Evolutionary conservation across 805 yeast genomes (phyloP).

Genomic region (Torulaspora indica): DNA sequence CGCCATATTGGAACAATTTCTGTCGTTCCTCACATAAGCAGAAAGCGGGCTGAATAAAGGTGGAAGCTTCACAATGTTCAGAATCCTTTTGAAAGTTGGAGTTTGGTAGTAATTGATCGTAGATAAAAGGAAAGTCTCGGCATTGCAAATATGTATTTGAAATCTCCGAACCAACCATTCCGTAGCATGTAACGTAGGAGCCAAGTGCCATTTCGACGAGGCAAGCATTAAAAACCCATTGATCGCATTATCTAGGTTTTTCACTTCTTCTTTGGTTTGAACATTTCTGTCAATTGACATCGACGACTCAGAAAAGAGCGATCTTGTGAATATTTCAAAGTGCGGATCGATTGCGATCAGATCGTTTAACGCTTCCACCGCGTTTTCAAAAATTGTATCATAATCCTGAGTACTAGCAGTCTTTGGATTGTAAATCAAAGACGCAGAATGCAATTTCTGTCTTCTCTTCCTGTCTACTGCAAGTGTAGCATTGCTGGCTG

Average conservation of each 20-base stretch:
- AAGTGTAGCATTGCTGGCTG: conserved; percentile 58
- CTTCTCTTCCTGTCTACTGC: conserved; percentile 83
- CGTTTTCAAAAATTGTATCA: conserved; percentile 68
- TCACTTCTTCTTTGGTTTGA: conserved; percentile 71
- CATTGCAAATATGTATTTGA: conserved; percentile 73
- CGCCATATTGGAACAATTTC: conserved; percentile 60
- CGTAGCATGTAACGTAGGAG: conserved; percentile 72
- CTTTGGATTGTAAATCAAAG: conserved; percentile 78
- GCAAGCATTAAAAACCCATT: conserved; percentile 66
- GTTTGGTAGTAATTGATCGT: conserved; percentile 75
- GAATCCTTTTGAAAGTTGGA: conserved; percentile 67
- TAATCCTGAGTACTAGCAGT: conserved; percentile 94
- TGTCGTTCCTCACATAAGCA: conserved; percentile 59
- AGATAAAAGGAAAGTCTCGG: conserved; percentile 66
- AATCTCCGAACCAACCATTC: conserved; percentile 96
- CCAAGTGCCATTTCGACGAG: conserved; percentile 70
- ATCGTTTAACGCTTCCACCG: conserved; percentile 72
- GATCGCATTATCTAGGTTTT: conserved; percentile 69
- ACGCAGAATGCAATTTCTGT: conserved; percentile 81
- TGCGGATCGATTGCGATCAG: conserved; percentile 68
- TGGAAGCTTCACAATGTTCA: conserved; percentile 76
- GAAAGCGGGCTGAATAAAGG: conserved; percentile 67
- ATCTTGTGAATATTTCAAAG: conserved; percentile 60
- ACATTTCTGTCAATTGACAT: conserved; percentile 74
- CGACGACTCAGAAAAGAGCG: conserved; percentile 81